Conservation (phyloP, 2,329 filamentous ascomycete species). For the Aspergillus udagawae region DNA sequence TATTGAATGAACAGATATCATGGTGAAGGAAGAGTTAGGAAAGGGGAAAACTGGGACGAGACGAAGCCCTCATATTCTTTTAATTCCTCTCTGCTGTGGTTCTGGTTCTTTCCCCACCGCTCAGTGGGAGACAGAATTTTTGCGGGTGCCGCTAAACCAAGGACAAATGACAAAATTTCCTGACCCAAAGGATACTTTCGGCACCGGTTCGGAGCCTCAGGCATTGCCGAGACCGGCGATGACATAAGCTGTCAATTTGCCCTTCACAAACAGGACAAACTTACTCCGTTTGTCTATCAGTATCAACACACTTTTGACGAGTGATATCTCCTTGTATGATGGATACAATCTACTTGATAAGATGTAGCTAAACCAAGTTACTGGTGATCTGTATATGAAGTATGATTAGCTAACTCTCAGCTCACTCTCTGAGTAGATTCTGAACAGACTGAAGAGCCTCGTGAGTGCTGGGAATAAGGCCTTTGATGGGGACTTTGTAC, state of each 20-base stretch:
- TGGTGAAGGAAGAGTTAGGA: constrained; percentile 22
- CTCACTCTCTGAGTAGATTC: not conserved
- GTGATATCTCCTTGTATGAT: not conserved
- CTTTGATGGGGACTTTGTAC: not conserved
- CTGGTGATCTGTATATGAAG: not conserved
- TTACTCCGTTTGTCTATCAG: not conserved
- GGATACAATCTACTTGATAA: not conserved
- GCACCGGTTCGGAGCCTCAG: not conserved
- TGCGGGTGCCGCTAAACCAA: constrained; percentile 18
- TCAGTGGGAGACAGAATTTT: constrained; percentile 11
- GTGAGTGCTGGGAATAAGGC: not conserved
- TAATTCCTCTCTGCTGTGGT: not conserved
- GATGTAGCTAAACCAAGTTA: not conserved
- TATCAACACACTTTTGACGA: not conserved
- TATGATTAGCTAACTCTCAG: not conserved
- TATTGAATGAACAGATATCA: constrained; percentile 14
- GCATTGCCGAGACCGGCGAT: not conserved
- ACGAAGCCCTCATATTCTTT: constrained; percentile 11
- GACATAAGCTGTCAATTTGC: not conserved
- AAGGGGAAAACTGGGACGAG: constrained; percentile 7
- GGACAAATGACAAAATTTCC: constrained; percentile 5
- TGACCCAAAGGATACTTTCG: not conserved
- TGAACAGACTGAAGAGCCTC: not conserved
- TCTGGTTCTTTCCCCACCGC: constrained; percentile 11
- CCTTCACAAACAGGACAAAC: not conserved